These are phyloP conservation scores for Chlorella vulgaris DNA, from an alignment of 139 green algal species.

Conservation along the genomic window DNA sequence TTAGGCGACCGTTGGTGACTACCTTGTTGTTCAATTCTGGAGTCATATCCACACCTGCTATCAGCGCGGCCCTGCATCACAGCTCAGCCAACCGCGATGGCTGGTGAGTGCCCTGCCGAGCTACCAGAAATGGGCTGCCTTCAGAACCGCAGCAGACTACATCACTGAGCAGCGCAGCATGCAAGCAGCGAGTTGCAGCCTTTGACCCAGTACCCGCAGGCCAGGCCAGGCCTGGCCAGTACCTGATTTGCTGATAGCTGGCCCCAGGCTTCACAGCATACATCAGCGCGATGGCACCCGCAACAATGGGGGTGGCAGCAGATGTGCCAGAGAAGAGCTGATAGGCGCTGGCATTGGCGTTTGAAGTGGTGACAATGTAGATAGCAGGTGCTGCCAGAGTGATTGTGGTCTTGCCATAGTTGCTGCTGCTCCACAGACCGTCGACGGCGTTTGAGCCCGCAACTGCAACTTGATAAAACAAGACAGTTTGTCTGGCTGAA, in stretches of 20 bases:
- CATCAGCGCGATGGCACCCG: not conserved
- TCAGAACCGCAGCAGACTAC: too few species aligned
- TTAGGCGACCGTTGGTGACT: not conserved
- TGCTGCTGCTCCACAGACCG: not conserved
- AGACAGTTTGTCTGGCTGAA: too few species aligned
- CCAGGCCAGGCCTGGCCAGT: too few species aligned
- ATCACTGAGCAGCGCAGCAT: too few species aligned
- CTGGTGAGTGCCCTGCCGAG: too few species aligned
- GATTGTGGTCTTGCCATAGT: not conserved
- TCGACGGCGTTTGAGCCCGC: not conserved
- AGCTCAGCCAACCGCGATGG: too few species aligned
- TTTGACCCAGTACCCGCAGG: too few species aligned
- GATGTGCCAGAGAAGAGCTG: not conserved
- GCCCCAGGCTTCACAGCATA: not conserved
- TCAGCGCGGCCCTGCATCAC: not conserved
- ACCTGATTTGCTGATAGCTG: not conserved
- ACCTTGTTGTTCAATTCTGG: not conserved
- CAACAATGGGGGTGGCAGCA: not conserved
- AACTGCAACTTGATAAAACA: too few species aligned
- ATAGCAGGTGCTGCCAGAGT: not conserved
- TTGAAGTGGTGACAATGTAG: not conserved
- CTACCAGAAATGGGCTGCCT: too few species aligned
- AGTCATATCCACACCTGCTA: not conserved
- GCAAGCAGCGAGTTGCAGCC: too few species aligned
- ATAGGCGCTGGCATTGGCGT: not conserved